Conservation (phyloP, 1,284 basidiomycete species). For the Pyrrhoderma noxium region DNA sequence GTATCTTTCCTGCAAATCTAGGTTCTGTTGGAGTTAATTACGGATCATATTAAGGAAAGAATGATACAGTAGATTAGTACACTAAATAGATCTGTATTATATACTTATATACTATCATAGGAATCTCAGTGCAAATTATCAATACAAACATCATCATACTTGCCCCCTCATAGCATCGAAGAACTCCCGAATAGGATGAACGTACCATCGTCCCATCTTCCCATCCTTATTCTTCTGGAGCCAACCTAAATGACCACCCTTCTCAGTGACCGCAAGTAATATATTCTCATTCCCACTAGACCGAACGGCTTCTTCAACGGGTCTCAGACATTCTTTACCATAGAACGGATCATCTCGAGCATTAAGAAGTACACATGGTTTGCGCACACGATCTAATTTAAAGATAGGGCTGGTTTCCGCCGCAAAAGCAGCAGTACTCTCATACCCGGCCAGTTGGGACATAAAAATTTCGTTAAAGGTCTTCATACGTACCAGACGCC, state of each 20-base stretch:
- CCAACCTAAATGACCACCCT: slow-evolving; percentile 8
- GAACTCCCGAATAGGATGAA: slow-evolving; percentile 8
- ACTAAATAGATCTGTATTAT: neutral
- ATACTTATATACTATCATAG: neutral
- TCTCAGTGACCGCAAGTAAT: slow-evolving; percentile 5
- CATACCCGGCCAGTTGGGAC: slow-evolving; percentile 5
- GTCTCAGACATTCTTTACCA: neutral
- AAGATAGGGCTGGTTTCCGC: slow-evolving; percentile 3
- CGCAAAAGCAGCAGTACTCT: slow-evolving; percentile 3
- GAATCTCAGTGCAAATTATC: neutral
- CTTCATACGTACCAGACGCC: neutral
- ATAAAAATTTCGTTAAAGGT: slow-evolving; percentile 8
- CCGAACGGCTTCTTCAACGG: neutral
- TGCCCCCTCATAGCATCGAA: neutral
- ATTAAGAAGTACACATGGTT: slow-evolving; percentile 6
- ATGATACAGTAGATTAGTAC: neutral
- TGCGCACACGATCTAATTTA: neutral
- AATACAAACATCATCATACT: neutral
- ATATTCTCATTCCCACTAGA: slow-evolving; percentile 1
- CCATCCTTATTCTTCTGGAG: slow-evolving; percentile 8
- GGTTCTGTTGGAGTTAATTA: slow-evolving; percentile 13
- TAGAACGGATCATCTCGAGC: slow-evolving; percentile 10
- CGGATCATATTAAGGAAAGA: neutral
- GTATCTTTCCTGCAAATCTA: neutral
- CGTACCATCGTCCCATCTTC: slow-evolving; percentile 6